phyloP scores from a whole-genome alignment of 2,329 filamentous ascomycete species.

The Trichoderma breve region DNA sequence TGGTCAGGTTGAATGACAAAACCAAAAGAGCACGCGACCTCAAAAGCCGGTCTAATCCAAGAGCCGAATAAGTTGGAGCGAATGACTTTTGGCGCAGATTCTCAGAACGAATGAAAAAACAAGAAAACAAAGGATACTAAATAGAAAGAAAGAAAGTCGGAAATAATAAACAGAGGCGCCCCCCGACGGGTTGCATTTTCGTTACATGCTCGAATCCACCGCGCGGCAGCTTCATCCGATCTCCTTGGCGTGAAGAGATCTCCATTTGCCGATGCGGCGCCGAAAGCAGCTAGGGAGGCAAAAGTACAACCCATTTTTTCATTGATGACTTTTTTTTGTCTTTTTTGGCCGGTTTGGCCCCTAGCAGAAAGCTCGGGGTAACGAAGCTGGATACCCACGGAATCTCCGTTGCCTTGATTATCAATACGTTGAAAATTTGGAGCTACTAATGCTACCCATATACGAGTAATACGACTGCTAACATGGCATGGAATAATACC shows the following conservation, averaged over 20 bases:
- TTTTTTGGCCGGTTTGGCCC: neutral
- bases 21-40: conserved; percentile 5
- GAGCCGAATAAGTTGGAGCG: neutral
- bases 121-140: neutral
- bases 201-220: conserved; percentile 8
- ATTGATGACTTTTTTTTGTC: neutral
- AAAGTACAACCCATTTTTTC: neutral
- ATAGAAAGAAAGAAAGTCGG: neutral
- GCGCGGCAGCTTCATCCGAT: conserved; percentile 1
- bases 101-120: neutral
- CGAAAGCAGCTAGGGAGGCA: neutral
- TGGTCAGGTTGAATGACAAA: neutral
- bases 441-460: neutral
- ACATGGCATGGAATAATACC: neutral
- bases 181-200: neutral
- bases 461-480: neutral
- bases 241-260: neutral
- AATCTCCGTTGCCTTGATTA: conserved; percentile 6
- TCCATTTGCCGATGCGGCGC: conserved; percentile 2
- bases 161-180: neutral
- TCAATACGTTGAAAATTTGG: neutral
- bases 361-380: neutral
- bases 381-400: neutral
- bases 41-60: neutral
- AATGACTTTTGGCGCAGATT: neutral